Evolutionary conservation across 2,329 filamentous ascomycete species (phyloP).

Genomic region (Cadophora gregata): DNA sequence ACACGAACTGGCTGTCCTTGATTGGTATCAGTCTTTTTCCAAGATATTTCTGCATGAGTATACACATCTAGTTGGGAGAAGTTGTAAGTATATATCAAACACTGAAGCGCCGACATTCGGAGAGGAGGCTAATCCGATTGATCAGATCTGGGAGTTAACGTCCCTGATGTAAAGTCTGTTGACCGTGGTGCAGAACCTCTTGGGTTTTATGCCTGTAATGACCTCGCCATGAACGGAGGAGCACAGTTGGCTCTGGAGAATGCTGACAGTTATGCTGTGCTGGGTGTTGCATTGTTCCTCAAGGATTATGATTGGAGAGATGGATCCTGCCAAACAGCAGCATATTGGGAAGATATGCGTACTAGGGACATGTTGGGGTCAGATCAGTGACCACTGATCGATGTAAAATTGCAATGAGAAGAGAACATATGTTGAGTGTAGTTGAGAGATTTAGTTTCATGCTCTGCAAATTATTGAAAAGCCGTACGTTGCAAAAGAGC

Average conservation of each 20-base stretch:
- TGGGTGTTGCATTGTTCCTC: not conserved
- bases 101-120: not conserved
- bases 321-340: not conserved
- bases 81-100: not conserved
- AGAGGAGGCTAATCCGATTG: not conserved
- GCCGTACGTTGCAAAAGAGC: too few relatives aligned
- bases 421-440: too few relatives aligned
- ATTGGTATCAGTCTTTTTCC: not conserved
- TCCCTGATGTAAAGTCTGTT: not conserved
- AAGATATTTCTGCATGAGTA: slow-evolving; percentile 1
- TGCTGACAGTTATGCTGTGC: not conserved
- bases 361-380: too few relatives aligned
- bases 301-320: not conserved
- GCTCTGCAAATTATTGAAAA: too few relatives aligned
- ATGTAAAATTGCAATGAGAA: too few relatives aligned
- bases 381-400: too few relatives aligned
- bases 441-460: too few relatives aligned
- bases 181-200: not conserved
- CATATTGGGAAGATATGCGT: not conserved
- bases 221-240: not conserved
- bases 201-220: not conserved
- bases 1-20: not conserved
- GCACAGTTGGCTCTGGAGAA: not conserved
- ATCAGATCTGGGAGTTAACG: not conserved
- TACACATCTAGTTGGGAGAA: slow-evolving; percentile 3